A percentile compares a stretch with the other conserved stretches of the same genome.
Conservation (phyloP, 306 rosid species). For the Sechiopsis laciniata region DNA sequence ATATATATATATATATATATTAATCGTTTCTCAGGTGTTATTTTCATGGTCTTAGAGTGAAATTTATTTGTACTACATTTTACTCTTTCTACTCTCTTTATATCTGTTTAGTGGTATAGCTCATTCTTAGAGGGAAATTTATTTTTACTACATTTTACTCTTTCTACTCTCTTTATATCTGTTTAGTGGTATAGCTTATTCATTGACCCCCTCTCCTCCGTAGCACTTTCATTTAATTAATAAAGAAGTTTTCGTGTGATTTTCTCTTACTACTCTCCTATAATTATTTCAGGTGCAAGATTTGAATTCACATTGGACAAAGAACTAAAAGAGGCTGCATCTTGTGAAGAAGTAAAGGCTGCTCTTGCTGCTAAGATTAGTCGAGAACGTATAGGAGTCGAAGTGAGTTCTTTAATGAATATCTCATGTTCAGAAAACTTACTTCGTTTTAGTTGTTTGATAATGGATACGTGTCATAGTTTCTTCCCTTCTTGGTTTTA, state of each 20-base stretch:
- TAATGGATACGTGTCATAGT: background rate
- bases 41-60: no score
- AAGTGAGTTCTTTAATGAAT: conserved; percentile 38
- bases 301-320: conserved; percentile 67
- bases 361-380: conserved; percentile 84
- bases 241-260: background rate
- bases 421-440: conserved; percentile 16
- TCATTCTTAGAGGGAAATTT: no score
- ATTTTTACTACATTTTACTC: no score
- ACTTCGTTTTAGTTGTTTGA: background rate
- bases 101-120: no score
- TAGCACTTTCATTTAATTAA: no score
- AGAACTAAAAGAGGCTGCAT: conserved; percentile 79
- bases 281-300: conserved; percentile 61
- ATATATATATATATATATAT: no score
- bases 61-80: no score
- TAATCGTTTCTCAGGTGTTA: no score
- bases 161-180: no score
- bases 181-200: no score
- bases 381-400: conserved; percentile 85
- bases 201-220: no score
- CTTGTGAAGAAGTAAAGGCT: conserved; percentile 69
- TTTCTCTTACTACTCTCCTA: conserved; percentile 21
- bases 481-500: conserved; percentile 13
- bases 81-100: no score